These are phyloP conservation scores for Penicillium subrubescens DNA, from an alignment of 495 filamentous ascomycete genomes.

Conservation along the genomic window DNA sequence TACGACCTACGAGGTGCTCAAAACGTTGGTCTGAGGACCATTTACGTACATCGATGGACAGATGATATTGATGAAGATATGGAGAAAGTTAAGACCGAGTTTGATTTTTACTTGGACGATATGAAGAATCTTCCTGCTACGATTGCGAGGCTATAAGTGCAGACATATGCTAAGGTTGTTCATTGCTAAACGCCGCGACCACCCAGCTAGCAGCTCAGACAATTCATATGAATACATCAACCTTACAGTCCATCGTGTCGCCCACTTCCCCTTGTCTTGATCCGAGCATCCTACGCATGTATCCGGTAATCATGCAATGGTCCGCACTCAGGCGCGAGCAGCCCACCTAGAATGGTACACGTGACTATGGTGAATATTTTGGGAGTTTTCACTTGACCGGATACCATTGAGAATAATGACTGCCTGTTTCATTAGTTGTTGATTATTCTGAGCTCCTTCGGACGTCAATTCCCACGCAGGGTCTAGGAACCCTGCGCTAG, in stretches of 20 bases:
- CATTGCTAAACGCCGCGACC: neutral
- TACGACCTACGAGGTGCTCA: constrained; percentile 53
- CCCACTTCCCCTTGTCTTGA: too few relatives aligned
- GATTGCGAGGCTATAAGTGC: constrained; percentile 15
- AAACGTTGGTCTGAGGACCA: constrained; percentile 47
- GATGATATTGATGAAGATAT: constrained; percentile 57
- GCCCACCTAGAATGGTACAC: too few relatives aligned
- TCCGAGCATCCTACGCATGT: too few relatives aligned
- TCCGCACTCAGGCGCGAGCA: too few relatives aligned
- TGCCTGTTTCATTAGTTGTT: neutral
- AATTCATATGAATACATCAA: too few relatives aligned
- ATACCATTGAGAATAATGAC: neutral
- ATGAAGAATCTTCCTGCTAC: constrained; percentile 33
- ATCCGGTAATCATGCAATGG: too few relatives aligned
- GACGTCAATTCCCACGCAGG: neutral
- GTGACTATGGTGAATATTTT: too few relatives aligned
- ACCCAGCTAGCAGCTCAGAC: too few relatives aligned
- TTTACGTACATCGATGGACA: constrained; percentile 56
- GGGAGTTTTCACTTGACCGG: neutral
- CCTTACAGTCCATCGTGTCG: too few relatives aligned
- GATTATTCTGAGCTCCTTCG: neutral
- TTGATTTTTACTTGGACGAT: constrained; percentile 50
- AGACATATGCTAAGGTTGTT: neutral
- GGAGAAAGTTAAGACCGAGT: constrained; percentile 42
- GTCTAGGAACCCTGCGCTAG: constrained; percentile 5